Base-by-base conservation (phyloP, 768 basidiomycete species). In the Gymnopilus dilepis region DNA sequence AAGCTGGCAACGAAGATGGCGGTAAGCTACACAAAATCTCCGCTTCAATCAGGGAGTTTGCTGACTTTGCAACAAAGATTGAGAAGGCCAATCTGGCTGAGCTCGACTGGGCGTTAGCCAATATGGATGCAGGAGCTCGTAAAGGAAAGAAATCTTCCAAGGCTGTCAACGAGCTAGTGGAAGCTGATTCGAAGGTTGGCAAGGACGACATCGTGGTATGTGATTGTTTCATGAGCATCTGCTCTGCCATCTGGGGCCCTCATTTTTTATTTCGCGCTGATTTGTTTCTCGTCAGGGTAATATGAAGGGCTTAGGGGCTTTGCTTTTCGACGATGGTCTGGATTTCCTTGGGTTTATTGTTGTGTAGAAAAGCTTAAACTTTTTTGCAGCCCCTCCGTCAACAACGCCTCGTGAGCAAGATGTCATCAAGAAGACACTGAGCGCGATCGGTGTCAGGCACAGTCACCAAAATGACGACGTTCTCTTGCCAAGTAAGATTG, bases 101-200 rank as follows among this genome's bases (percentile, higher is more conserved):
- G 63, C 76, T 94, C 22, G 90, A 94, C 67, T 95, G 93, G 91
- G 91, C 90, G 0, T 74, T 94, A 41, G 83, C 84, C 4, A 86
- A 92, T 66, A 81, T 90, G 73, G 82, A 79, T 28, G 40, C 60
- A 5, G 56, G 61, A 3, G 26, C 56, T 19, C 58, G 40, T 24
- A 54, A 48, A 28, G 66, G 71, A 13, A 79, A 77, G 59, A 74
- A 73, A 64, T 58, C 71, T 47, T 65, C 56, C 2, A 78, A 73
- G 69, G 58, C 56, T 24, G 45, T 63, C 3, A 74, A 71, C 63
- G 81, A 81, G 60, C 77, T 84, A 72, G 71, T 82, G 4, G 80
- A 81, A n/a, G 75, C 72, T 62, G 84, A 76, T 77, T 79, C 69
- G 64, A 81, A 70, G 75, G 78, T 73, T 64, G 79, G 68, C 70